Base-by-base conservation (phyloP, 768 basidiomycete species). In the Harrya chromipes region DNA sequence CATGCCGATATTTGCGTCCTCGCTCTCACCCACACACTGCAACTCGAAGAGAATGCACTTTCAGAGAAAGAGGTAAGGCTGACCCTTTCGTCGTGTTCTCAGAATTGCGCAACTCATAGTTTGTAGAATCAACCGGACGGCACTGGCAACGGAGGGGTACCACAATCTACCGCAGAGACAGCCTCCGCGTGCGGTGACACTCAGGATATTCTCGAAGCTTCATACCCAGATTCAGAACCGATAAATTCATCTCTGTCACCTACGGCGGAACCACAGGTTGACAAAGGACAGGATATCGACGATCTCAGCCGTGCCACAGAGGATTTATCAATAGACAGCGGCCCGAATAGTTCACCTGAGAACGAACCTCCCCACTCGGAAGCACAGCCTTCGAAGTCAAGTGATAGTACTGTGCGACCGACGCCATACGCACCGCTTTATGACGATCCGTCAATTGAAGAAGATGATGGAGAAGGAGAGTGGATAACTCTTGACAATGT, bases 401-500 rank as follows among this genome's bases (percentile, higher is more conserved):
- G 26, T 14, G 14, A 38, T 43, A 49, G 40, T 44, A 13, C 47
- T 24, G 19, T 40, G 24, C 19, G 55, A n/a, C 54, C 46, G 41
- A 58, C 53, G 38, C 37, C 56, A 7, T 53, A 60, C 33, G 26
- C 9, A 10, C 75, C 77, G 1, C 56, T 89, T 11, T 90, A 81
- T 56, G 88, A 88, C 19, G 88, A 90, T 64, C 87, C 86, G 1
- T 85, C 83, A 0, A 83, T 85, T 49, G 77, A 79, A 52, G 77
- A 79, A 17, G 90, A 91, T 52, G 90, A 91, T 54, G 88, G 85
- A 13, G 88, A 87, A 65, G 93, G 92, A 8, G 94, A 94, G 64
- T 99, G 97, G 97, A 97, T 99, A 66, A 99, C 94, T 13, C 94
- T 91, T 0, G 72, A 78, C 44, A 99, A 97, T 62, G 85, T 93